Evolutionary conservation across 1,284 basidiomycete genomes (phyloP).

Genomic region (Butyriboletus pseudospeciosus): DNA sequence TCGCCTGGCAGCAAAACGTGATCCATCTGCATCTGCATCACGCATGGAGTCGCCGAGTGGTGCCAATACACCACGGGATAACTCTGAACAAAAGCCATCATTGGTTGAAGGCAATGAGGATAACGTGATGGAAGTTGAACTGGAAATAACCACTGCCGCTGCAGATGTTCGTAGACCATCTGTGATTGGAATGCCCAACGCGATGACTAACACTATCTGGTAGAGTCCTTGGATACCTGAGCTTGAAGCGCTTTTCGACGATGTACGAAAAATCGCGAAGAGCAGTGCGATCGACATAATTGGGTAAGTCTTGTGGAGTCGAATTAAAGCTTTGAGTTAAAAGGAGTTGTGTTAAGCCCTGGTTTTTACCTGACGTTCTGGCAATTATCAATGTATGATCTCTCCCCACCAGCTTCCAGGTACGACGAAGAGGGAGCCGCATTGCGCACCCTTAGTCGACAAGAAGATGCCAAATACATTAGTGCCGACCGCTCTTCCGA

Average conservation of each 20-base stretch:
- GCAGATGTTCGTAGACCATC: constrained; percentile 21
- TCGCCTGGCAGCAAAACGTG: constrained; percentile 68
- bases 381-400: constrained; percentile 87
- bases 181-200: neutral
- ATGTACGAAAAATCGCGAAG: constrained; percentile 65
- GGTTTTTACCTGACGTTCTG: constrained; percentile 93
- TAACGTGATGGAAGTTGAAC: constrained; percentile 50
- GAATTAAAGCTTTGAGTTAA: constrained; percentile 4
- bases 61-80: constrained; percentile 33
- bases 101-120: constrained; percentile 44
- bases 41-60: constrained; percentile 60
- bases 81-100: constrained; percentile 34
- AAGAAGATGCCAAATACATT: constrained; percentile 57
- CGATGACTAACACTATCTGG: constrained; percentile 11
- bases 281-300: constrained; percentile 60
- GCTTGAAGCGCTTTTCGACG: constrained; percentile 63
- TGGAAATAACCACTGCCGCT: constrained; percentile 11
- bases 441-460: constrained; percentile 55
- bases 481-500: constrained; percentile 64
- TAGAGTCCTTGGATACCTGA: constrained; percentile 76
- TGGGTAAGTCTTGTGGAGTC: constrained; percentile 49
- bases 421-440: constrained; percentile 67
- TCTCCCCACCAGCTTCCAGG: constrained; percentile 63
- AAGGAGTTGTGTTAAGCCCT: constrained; percentile 46
- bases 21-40: constrained; percentile 52